Percentiles rank a stretch among this genome's conserved stretches.
Evolutionary conservation across 768 basidiomycete genomes (phyloP).

Genomic region (Cystobasidium tubakii): DNA sequence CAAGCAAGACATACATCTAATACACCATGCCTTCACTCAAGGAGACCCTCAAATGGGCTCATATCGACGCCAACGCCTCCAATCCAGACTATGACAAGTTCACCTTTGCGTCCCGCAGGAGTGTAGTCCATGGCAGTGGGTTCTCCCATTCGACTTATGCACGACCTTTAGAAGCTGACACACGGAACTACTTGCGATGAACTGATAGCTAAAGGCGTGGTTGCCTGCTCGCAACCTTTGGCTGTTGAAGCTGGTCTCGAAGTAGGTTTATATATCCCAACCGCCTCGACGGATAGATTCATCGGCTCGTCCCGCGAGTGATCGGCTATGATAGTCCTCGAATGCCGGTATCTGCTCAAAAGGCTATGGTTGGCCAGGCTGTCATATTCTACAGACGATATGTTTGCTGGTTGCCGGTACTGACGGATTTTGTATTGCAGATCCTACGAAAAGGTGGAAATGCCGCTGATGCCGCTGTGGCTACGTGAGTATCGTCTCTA

Average conservation of each 20-base stretch:
- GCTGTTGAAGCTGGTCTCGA: slow-evolving; percentile 88
- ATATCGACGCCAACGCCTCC: slow-evolving; percentile 12
- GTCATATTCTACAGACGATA: no score
- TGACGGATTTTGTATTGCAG: not conserved
- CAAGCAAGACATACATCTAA: not conserved
- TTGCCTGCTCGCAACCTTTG: slow-evolving; percentile 82
- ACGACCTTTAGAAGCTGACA: no score
- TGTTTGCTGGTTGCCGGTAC: not conserved
- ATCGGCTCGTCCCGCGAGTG: not conserved
- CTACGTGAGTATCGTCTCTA: slow-evolving; percentile 52
- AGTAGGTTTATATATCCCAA: slow-evolving; percentile 25
- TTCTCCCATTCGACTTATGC: no score
- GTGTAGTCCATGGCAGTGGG: slow-evolving; percentile 32
- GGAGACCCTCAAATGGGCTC: slow-evolving; percentile 17
- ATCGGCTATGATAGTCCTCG: not conserved
- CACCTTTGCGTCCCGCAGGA: slow-evolving; percentile 14
- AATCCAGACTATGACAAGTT: slow-evolving; percentile 29
- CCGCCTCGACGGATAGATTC: no score
- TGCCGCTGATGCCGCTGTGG: slow-evolving; percentile 68
- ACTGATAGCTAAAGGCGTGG: slow-evolving; percentile 50
- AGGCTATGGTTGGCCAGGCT: not conserved
- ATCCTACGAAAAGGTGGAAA: slow-evolving; percentile 90
- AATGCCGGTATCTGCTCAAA: not conserved
- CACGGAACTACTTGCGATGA: not conserved
- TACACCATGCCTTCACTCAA: slow-evolving; percentile 12